phyloP scores from a whole-genome alignment of 1,139 yeast genomes.

The Geotrichum macrosporum region DNA sequence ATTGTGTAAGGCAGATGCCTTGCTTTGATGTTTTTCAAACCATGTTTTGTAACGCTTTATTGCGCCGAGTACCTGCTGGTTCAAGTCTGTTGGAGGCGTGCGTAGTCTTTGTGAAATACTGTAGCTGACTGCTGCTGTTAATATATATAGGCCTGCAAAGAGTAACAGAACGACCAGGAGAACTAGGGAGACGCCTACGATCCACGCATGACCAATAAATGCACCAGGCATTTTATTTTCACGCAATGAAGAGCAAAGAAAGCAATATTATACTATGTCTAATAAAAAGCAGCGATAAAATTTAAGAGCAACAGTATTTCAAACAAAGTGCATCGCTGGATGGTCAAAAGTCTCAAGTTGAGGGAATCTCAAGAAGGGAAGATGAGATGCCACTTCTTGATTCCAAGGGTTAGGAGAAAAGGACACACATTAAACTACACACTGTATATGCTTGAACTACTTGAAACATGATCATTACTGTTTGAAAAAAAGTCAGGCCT shows the following conservation, averaged over 20 bases:
- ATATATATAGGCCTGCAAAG: slow-evolving; percentile 17
- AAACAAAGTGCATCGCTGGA: no score
- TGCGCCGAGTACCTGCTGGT: slow-evolving; percentile 1
- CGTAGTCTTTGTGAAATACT: slow-evolving; percentile 28
- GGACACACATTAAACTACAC: no score
- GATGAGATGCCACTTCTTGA: no score
- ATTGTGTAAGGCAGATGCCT: background rate
- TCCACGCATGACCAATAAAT: background rate
- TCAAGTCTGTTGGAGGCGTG: slow-evolving; percentile 29
- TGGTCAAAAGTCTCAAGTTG: no score
- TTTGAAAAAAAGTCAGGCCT: background rate
- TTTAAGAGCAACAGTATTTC: no score
- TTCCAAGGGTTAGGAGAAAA: no score
- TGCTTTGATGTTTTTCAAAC: background rate
- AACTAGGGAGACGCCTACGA: slow-evolving; percentile 13
- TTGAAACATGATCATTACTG: no score
- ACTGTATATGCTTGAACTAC: no score
- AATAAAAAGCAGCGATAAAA: no score
- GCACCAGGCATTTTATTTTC: background rate
- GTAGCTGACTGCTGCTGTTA: background rate
- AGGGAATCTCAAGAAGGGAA: no score
- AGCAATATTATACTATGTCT: slow-evolving; percentile 1
- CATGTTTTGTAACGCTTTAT: background rate
- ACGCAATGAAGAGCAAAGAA: background rate
- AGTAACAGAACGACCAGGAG: slow-evolving; percentile 21